These are phyloP conservation scores for Blastocystis sp. DNA, from an alignment of 352 stramenopile species.

Conservation along the genomic window DNA sequence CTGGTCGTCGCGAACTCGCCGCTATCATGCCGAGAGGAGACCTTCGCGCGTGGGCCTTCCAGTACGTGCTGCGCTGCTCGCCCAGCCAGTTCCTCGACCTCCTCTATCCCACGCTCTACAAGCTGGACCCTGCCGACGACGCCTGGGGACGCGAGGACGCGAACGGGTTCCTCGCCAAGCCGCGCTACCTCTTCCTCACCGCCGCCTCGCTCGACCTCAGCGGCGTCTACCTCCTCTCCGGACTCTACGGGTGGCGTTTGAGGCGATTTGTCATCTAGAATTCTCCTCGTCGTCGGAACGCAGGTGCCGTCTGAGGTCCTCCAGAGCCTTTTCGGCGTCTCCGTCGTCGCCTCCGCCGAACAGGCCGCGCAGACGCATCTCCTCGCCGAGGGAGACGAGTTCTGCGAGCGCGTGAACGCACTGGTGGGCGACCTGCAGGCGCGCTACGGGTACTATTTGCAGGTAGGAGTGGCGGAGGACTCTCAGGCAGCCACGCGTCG, in stretches of 20 bases:
- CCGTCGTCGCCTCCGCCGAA: neutral
- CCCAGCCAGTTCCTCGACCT: conserved; percentile 13
- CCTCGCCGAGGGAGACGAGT: conserved; percentile 21
- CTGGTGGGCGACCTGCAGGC: conserved; percentile 34
- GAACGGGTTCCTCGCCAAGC: conserved; percentile 20
- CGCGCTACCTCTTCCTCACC: conserved; percentile 14
- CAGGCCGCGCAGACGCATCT: neutral
- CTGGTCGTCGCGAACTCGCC: neutral
- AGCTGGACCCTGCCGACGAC: neutral
- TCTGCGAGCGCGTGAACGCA: conserved; percentile 31
- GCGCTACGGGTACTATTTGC: conserved; percentile 18
- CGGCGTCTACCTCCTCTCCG: neutral
- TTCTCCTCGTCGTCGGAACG: conserved; percentile 27
- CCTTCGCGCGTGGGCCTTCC: conserved; percentile 35
- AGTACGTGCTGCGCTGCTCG: neutral
- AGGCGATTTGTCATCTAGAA: neutral
- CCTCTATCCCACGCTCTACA: conserved; percentile 31
- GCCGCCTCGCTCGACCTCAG: neutral
- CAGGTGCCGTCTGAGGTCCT: conserved; percentile 19
- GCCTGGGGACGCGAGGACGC: neutral
- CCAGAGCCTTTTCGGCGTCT: conserved; percentile 24
- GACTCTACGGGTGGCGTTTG: neutral
- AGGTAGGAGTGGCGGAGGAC: neutral
- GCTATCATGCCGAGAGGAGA: conserved; percentile 17
- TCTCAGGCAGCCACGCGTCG: conserved; percentile 1